Evolutionary conservation across 805 yeast species (phyloP).

Genomic region (Yamadazyma sp.): DNA sequence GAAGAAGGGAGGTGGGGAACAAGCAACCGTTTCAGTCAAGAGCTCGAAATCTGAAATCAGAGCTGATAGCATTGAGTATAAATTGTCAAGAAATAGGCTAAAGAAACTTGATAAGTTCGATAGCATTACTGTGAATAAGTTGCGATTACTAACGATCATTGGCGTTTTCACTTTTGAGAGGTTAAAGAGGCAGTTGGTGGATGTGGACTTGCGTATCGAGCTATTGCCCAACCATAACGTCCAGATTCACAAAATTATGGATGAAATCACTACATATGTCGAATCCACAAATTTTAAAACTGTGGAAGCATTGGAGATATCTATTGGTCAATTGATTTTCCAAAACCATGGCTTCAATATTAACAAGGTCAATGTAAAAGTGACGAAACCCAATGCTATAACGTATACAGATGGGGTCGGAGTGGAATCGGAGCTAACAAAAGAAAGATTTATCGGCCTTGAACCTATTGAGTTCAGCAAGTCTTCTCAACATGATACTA

Average conservation of each 20-base stretch:
- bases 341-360: slow-evolving; percentile 37
- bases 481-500: slow-evolving; percentile 10
- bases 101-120: slow-evolving; percentile 18
- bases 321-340: slow-evolving; percentile 60
- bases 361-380: slow-evolving; percentile 52
- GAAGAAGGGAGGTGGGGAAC: slow-evolving; percentile 46
- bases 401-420: slow-evolving; percentile 89
- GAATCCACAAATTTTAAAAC: slow-evolving; percentile 84
- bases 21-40: slow-evolving; percentile 38
- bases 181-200: slow-evolving; percentile 75
- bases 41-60: slow-evolving; percentile 60
- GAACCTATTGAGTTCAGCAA: slow-evolving; percentile 7
- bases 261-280: slow-evolving; percentile 56
- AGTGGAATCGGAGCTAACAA: slow-evolving; percentile 60
- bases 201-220: slow-evolving; percentile 47
- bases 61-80: slow-evolving; percentile 49
- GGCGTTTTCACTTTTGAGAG: slow-evolving; percentile 95
- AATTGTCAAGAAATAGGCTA: slow-evolving; percentile 32
- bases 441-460: slow-evolving; percentile 37
- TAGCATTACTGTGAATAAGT: slow-evolving; percentile 42
- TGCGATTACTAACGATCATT: slow-evolving; percentile 71
- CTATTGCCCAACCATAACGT: slow-evolving; percentile 29
- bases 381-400: slow-evolving; percentile 86
- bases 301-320: slow-evolving; percentile 84
- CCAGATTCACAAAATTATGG: slow-evolving; percentile 44